phyloP scores from a whole-genome alignment of 192 early-diverging fungal species.

The Podila verticillata region DNA sequence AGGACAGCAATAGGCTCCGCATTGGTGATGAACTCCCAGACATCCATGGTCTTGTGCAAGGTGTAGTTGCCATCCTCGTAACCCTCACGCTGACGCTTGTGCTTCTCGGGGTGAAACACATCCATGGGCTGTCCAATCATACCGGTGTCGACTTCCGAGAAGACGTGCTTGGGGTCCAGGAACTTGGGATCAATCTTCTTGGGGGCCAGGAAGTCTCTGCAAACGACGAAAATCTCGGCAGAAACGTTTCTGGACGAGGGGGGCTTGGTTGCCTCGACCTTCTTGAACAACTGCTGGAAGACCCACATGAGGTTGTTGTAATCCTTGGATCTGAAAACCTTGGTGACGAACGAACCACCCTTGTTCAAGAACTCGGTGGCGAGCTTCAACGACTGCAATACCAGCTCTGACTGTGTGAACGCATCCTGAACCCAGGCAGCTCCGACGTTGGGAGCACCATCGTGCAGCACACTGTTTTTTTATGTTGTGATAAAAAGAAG shows the following conservation, averaged over 20 bases:
- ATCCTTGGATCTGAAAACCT: conserved; percentile 99
- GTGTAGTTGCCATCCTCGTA: conserved; percentile 98
- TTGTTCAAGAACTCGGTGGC: conserved; percentile 92
- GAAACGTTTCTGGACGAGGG: conserved; percentile 97
- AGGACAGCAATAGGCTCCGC: conserved; percentile 85
- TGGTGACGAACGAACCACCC: conserved; percentile 95
- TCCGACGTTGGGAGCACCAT: conserved; percentile 99
- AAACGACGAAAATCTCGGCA: conserved; percentile 99
- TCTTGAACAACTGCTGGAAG: conserved; percentile 95
- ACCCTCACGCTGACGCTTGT: conserved; percentile 91
- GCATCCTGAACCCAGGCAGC: conserved; percentile 97
- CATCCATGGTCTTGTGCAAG: conserved; percentile 77
- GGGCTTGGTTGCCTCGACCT: conserved; percentile 98
- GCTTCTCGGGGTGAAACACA: conserved; percentile 94
- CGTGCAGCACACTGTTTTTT: conserved; percentile 85
- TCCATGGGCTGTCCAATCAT: conserved; percentile 63
- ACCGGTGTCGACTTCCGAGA: conserved; percentile 88
- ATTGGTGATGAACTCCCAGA: conserved; percentile 82
- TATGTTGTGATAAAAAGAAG: background rate
- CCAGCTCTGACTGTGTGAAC: conserved; percentile 94
- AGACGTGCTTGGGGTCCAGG: conserved; percentile 93
- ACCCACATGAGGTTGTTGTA: conserved; percentile 99
- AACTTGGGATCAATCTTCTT: conserved; percentile 95
- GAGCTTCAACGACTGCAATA: conserved; percentile 91
- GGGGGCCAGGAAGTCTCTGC: conserved; percentile 90